A percentile compares a stretch with the other conserved stretches of the same genome.
phyloP scores from a whole-genome alignment of 805 yeast species.

The Myxozyma udenii region DNA sequence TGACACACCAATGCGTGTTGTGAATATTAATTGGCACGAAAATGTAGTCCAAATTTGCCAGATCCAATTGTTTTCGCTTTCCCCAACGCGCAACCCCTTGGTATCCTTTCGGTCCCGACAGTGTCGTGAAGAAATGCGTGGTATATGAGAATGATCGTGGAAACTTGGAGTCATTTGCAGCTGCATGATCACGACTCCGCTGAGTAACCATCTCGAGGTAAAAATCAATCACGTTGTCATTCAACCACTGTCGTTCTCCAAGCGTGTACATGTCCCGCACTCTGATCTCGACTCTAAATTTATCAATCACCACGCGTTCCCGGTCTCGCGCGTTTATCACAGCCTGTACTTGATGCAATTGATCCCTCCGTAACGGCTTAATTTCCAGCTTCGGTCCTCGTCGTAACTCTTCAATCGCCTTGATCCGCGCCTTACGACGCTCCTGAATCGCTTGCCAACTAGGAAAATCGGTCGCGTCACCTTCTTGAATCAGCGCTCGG shows the following conservation, averaged over 20 bases:
- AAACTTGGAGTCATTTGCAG: conserved; percentile 29
- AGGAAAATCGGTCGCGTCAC: conserved; percentile 28
- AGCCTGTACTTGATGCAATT: conserved; percentile 39
- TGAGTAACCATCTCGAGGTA: conserved; percentile 58
- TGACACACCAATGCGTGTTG: conserved; percentile 89
- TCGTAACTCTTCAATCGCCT: conserved; percentile 22
- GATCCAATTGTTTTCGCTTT: conserved; percentile 64
- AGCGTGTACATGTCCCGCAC: conserved; percentile 70
- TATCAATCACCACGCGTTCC: conserved; percentile 34
- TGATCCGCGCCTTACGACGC: conserved; percentile 25
- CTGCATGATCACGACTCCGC: conserved; percentile 40
- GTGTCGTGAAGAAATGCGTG: conserved; percentile 79
- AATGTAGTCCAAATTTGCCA: conserved; percentile 60
- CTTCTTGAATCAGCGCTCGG: conserved; percentile 19
- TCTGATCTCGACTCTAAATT: conserved; percentile 53
- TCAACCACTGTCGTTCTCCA: conserved; percentile 73
- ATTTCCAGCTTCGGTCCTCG: conserved; percentile 32
- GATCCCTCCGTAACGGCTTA: conserved; percentile 37
- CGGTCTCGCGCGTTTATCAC: conserved; percentile 38
- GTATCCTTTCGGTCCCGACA: conserved; percentile 65
- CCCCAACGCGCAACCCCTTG: conserved; percentile 82
- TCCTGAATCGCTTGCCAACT: conserved; percentile 29
- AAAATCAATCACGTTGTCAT: conserved; percentile 85
- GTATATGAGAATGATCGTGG: conserved; percentile 66
- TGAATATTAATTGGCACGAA: conserved; percentile 82